A percentile compares a stretch with the other conserved stretches of the same genome.
Conservation (phyloP, 1,139 yeast species). For the Kodamaea sp. region DNA sequence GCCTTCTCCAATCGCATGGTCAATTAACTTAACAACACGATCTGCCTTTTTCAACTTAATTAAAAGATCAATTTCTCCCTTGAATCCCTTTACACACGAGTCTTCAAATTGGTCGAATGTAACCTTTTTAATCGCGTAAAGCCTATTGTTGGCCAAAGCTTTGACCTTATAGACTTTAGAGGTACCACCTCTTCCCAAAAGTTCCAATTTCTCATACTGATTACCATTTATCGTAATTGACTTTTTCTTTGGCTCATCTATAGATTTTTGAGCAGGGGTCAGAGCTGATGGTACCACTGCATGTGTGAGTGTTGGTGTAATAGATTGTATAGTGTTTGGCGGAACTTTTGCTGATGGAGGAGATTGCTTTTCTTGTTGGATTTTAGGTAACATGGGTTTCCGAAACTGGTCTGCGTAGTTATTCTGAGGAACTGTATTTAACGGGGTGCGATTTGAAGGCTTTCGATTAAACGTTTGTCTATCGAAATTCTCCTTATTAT, state of each 20-base stretch:
- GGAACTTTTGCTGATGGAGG: neutral
- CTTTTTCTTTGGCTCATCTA: conserved; percentile 25
- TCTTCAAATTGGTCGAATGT: conserved; percentile 78
- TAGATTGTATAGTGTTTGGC: neutral
- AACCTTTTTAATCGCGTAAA: conserved; percentile 82
- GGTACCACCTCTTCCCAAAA: conserved; percentile 89
- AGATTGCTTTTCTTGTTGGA: conserved; percentile 13
- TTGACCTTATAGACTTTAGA: conserved; percentile 87
- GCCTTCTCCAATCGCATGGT: conserved; percentile 64
- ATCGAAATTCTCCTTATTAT: conserved; percentile 5
- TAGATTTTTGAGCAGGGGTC: conserved; percentile 6
- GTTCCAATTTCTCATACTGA: conserved; percentile 70
- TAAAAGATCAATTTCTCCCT: conserved; percentile 83
- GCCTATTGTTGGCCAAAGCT: conserved; percentile 45
- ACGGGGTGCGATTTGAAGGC: conserved; percentile 6
- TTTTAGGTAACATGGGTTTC: conserved; percentile 19
- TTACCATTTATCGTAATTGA: conserved; percentile 49
- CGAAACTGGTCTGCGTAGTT: conserved; percentile 2
- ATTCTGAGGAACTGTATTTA: conserved; percentile 5
- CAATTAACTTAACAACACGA: conserved; percentile 77
- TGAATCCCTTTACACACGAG: conserved; percentile 68
- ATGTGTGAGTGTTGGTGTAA: neutral
- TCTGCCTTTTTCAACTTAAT: conserved; percentile 55
- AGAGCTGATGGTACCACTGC: conserved; percentile 3
- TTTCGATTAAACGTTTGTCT: neutral